Conservation (phyloP, 2,329 filamentous ascomycete genomes). For the Teratosphaeria destructans region DNA sequence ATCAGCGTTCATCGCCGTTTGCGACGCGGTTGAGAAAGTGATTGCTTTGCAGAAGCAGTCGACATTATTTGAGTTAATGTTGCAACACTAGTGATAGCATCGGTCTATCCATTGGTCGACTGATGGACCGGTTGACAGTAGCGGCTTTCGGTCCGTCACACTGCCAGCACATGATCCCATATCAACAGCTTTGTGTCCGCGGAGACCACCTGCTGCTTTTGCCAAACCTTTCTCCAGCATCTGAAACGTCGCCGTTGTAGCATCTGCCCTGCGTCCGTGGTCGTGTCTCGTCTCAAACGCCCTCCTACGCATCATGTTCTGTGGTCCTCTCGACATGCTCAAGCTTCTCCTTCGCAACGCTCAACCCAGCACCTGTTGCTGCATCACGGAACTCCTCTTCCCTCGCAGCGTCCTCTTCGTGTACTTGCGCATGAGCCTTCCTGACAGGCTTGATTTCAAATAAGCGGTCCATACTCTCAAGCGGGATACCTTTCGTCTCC, state of each 20-base stretch:
- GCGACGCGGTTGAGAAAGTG: constrained; percentile 40
- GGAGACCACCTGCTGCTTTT: too few relatives aligned
- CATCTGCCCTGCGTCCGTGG: too few relatives aligned
- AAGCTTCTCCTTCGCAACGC: constrained; percentile 28
- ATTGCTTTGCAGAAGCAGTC: constrained; percentile 19
- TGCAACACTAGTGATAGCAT: too few relatives aligned
- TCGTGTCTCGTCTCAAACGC: too few relatives aligned
- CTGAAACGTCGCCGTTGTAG: too few relatives aligned
- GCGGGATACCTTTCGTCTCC: constrained; percentile 35
- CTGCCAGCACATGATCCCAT: too few relatives aligned
- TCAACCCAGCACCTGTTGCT: constrained; percentile 27
- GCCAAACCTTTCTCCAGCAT: too few relatives aligned
- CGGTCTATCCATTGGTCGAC: too few relatives aligned
- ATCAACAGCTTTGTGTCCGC: too few relatives aligned
- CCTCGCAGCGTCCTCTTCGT: constrained; percentile 27
- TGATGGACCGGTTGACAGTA: too few relatives aligned
- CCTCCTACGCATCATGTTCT: neutral
- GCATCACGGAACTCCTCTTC: constrained; percentile 35
- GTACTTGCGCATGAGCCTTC: constrained; percentile 31
- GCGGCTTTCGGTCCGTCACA: too few relatives aligned
- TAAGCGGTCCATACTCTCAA: constrained; percentile 38
- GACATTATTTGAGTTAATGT: too few relatives aligned
- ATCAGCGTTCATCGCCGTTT: constrained; percentile 32
- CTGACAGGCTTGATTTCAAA: constrained; percentile 34
- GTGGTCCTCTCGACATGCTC: constrained; percentile 19